A percentile compares a stretch with the other conserved stretches of the same genome.
Evolutionary conservation across 1,284 basidiomycete species (phyloP).

Genomic region (Retiboletus flavoniger): DNA sequence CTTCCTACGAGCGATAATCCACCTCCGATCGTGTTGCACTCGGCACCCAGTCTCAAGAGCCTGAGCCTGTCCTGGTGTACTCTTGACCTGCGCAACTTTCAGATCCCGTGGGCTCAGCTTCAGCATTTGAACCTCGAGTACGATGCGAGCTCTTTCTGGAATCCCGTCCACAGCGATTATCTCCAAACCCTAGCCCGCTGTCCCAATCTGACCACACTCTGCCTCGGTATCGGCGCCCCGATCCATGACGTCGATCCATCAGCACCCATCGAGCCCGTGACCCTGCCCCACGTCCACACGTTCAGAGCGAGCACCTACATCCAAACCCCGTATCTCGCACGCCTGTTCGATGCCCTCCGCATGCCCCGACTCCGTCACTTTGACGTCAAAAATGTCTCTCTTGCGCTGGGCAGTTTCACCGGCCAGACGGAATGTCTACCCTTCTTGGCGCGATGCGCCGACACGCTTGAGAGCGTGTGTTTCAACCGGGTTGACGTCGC

Average conservation of each 20-base stretch:
- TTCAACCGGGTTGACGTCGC: constrained; percentile 28
- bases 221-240: constrained; percentile 25
- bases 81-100: constrained; percentile 30
- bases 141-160: constrained; percentile 32
- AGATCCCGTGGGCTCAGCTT: constrained; percentile 32
- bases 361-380: constrained; percentile 28
- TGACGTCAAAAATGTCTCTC: constrained; percentile 30
- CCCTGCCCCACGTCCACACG: constrained; percentile 29
- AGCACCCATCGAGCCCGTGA: constrained; percentile 19
- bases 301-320: constrained; percentile 27
- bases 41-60: constrained; percentile 30
- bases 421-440: constrained; percentile 33
- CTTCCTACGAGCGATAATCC: constrained; percentile 29
- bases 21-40: constrained; percentile 26
- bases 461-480: constrained; percentile 32
- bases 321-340: constrained; percentile 28
- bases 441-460: constrained; percentile 25
- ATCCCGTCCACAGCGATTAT: constrained; percentile 31
- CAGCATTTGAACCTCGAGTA: constrained; percentile 30
- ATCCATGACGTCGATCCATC: constrained; percentile 18
- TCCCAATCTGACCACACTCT: constrained; percentile 30
- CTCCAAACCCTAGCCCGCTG: constrained; percentile 26
- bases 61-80: constrained; percentile 31
- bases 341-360: constrained; percentile 29
- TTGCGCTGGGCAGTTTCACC: constrained; percentile 24